Evolutionary conservation across 768 basidiomycete species (phyloP).

Genomic region (Hydnum rufescens): DNA sequence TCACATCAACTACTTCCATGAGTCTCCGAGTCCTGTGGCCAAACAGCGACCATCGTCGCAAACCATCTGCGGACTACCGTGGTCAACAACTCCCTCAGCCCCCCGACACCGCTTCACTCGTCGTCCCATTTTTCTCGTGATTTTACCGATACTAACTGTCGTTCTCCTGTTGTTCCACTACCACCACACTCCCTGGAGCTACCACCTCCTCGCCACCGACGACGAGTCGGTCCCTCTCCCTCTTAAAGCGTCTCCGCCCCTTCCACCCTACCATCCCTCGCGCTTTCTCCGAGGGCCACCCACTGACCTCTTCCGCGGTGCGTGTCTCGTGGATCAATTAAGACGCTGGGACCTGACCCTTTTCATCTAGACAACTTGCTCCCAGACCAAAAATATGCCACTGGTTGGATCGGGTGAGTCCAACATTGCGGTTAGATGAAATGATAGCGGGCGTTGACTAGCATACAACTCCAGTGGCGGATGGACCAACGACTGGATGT

Average conservation of each 20-base stretch:
- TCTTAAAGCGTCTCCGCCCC: background rate
- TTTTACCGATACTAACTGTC: too few relatives aligned
- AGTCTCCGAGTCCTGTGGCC: too few relatives aligned
- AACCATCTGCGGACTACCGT: too few relatives aligned
- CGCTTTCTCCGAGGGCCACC: background rate
- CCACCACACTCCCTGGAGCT: too few relatives aligned
- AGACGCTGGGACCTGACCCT: background rate
- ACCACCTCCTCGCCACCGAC: too few relatives aligned
- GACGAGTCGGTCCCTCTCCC: background rate
- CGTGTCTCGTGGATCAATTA: background rate
- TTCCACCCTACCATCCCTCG: background rate
- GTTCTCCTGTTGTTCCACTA: too few relatives aligned
- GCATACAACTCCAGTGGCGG: background rate
- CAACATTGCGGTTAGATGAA: background rate
- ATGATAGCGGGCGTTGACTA: background rate
- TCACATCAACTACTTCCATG: too few relatives aligned
- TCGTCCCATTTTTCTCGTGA: too few relatives aligned
- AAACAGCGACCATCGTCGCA: too few relatives aligned
- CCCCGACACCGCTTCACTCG: too few relatives aligned
- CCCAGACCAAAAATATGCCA: background rate
- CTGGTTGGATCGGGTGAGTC: background rate
- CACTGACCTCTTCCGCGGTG: background rate
- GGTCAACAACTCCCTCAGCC: too few relatives aligned
- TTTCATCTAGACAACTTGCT: background rate
- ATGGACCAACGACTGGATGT: constrained; percentile 2